Conservation (phyloP, 208 protist genomes). For the Leishmania arabica region DNA sequence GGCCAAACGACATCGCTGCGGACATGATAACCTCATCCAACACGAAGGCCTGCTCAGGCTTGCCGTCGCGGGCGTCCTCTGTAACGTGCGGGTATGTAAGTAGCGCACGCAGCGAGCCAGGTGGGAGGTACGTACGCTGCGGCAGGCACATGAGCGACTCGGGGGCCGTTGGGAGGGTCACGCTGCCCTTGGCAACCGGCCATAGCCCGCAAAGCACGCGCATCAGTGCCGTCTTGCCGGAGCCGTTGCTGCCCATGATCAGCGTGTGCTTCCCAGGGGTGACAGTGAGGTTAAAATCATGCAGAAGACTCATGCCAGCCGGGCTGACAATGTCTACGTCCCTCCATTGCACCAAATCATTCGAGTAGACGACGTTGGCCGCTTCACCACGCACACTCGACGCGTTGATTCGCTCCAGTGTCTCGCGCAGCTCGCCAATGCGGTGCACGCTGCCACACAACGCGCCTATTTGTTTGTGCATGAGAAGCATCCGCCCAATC, state of each 20-base stretch:
- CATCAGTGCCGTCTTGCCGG: slow-evolving; percentile 87
- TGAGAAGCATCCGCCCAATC: slow-evolving; percentile 73
- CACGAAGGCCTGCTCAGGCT: slow-evolving; percentile 30
- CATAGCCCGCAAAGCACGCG: slow-evolving; percentile 72
- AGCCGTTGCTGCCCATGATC: slow-evolving; percentile 90
- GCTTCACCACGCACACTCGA: slow-evolving; percentile 21
- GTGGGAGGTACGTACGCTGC: slow-evolving; percentile 82
- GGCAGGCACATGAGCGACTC: slow-evolving; percentile 64
- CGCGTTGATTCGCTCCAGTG: slow-evolving; percentile 39
- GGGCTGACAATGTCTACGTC: slow-evolving; percentile 67
- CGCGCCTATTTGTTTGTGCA: slow-evolving; percentile 77
- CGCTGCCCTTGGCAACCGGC: slow-evolving; percentile 57
- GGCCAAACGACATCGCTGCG: slow-evolving; percentile 48
- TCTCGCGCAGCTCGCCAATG: slow-evolving; percentile 81
- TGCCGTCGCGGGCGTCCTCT: slow-evolving; percentile 22
- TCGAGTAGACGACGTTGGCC: slow-evolving; percentile 19
- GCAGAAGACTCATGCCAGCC: slow-evolving; percentile 40
- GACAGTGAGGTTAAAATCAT: slow-evolving; percentile 68
- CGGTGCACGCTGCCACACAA: slow-evolving; percentile 78
- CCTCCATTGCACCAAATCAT: slow-evolving; percentile 53
- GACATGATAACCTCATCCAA: slow-evolving; percentile 58
- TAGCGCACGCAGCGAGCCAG: slow-evolving; percentile 79
- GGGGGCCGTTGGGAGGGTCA: slow-evolving; percentile 35
- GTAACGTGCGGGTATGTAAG: slow-evolving; percentile 72
- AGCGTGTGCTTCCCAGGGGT: slow-evolving; percentile 57